These are phyloP conservation scores for Petunia axillaris DNA, from an alignment of 257 asterid species.

Conservation along the genomic window DNA sequence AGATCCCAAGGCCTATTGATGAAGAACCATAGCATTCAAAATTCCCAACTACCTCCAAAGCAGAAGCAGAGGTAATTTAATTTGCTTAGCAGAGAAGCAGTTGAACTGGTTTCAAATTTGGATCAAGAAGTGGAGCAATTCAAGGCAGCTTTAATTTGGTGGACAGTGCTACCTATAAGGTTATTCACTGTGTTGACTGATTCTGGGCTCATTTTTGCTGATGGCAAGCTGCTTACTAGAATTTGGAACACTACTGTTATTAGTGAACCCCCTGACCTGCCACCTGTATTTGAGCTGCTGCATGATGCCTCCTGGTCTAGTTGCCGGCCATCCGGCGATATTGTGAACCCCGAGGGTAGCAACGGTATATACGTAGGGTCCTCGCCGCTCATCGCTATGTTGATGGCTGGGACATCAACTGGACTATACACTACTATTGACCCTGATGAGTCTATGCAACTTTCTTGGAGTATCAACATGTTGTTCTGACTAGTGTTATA, in stretches of 20 bases:
- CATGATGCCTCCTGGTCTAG: conserved; percentile 47
- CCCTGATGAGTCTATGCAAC: conserved; percentile 89
- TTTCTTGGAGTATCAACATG: conserved; percentile 92
- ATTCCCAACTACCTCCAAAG: conserved; percentile 56
- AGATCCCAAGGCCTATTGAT: conserved; percentile 44
- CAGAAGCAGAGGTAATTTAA: conserved; percentile 20
- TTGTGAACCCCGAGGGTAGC: conserved; percentile 84
- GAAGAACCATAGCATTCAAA: conserved; percentile 61
- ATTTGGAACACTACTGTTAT: conserved; percentile 83
- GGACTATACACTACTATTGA: conserved; percentile 81
- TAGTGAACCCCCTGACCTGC: conserved; percentile 55
- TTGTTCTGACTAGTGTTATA: conserved; percentile 79
- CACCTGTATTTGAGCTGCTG: conserved; percentile 15
- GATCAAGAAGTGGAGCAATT: conserved; percentile 57
- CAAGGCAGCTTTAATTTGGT: conserved; percentile 89
- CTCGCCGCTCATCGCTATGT: conserved; percentile 91
- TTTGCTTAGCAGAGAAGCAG: not conserved
- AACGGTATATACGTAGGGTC: conserved; percentile 79
- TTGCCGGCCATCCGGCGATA: conserved; percentile 66
- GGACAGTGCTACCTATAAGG: conserved; percentile 77
- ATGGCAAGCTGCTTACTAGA: conserved; percentile 70
- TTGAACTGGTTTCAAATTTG: conserved; percentile 20
- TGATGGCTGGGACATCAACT: conserved; percentile 73
- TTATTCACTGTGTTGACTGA: conserved; percentile 81
- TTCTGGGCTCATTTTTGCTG: conserved; percentile 83